A percentile compares a stretch with the other conserved stretches of the same genome.
phyloP scores from a whole-genome alignment of 225 moss, liverwort and hornwort species.

The Physcomitrium patens region DNA sequence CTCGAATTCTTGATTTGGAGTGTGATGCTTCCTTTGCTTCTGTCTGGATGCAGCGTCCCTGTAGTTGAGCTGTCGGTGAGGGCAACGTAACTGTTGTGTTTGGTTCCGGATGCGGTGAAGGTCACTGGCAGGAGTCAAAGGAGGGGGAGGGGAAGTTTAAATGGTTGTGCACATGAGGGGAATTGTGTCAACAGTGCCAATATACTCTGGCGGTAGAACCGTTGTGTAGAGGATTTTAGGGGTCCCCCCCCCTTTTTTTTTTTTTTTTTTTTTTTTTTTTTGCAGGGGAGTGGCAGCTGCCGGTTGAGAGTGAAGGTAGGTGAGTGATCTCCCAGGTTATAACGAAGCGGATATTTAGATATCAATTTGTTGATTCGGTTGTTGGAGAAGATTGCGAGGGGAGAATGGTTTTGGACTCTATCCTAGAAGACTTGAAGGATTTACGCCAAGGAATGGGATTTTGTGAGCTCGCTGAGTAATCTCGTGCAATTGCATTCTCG shows the following conservation, averaged over 20 bases:
- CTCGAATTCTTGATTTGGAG: slow-evolving; percentile 6
- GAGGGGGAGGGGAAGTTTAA: background rate
- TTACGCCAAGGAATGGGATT: slow-evolving; percentile 11
- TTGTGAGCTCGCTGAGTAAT: background rate
- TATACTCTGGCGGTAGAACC: background rate
- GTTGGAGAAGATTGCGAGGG: slow-evolving; percentile 2
- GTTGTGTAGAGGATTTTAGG: slow-evolving; percentile 37
- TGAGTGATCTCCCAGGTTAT: too few relatives aligned
- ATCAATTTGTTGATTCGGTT: too few relatives aligned
- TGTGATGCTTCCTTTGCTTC: background rate
- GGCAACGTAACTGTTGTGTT: background rate
- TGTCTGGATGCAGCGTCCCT: background rate
- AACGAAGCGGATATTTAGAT: too few relatives aligned
- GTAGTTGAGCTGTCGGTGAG: slow-evolving; percentile 31
- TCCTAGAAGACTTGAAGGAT: slow-evolving; percentile 13
- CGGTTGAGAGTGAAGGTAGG: too few relatives aligned
- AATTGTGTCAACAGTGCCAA: slow-evolving; percentile 23
- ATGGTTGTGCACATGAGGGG: background rate
- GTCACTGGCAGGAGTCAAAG: background rate
- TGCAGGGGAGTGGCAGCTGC: too few relatives aligned
- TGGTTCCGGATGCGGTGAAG: background rate
- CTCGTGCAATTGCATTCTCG: too few relatives aligned
- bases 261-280: too few relatives aligned
- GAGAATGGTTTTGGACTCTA: background rate
- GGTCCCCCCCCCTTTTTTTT: background rate